Evolutionary conservation across 2,329 filamentous ascomycete genomes (phyloP).

Genomic region (Paecilomyces niveus): DNA sequence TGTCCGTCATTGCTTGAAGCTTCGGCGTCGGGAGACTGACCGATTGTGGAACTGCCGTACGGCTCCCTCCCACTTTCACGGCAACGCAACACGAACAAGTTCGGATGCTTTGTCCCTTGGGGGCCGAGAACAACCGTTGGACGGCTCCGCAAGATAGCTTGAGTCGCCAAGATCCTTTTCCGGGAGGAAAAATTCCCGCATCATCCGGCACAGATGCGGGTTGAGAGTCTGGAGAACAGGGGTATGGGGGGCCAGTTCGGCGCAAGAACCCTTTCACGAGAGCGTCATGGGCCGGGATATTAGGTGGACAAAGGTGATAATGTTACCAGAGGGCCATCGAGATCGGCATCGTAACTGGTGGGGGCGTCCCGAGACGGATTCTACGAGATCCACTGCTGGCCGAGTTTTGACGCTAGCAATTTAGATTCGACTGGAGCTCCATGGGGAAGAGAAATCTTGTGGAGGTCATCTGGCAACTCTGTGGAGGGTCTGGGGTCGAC

Average conservation of each 20-base stretch:
- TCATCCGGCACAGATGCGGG: not conserved
- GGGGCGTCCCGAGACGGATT: not conserved
- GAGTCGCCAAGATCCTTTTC: not conserved
- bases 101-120: not conserved
- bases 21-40: not conserved
- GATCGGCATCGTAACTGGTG: not conserved
- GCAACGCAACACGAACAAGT: not conserved
- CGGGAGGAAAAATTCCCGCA: not conserved
- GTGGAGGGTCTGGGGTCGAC: conserved; percentile 3
- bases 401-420: not conserved
- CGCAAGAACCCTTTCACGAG: not conserved
- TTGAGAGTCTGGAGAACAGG: not conserved
- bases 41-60: not conserved
- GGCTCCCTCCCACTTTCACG: not conserved
- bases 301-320: not conserved
- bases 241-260: no score
- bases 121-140: not conserved
- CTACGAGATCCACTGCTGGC: not conserved
- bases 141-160: not conserved
- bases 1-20: not conserved
- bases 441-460: conserved; percentile 8
- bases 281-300: not conserved
- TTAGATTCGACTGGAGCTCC: conserved; percentile 6
- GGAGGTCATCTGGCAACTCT: conserved; percentile 3
- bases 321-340: not conserved